These are phyloP conservation scores for Penicillium angulare DNA, from an alignment of 495 filamentous ascomycete genomes.

Conservation along the genomic window DNA sequence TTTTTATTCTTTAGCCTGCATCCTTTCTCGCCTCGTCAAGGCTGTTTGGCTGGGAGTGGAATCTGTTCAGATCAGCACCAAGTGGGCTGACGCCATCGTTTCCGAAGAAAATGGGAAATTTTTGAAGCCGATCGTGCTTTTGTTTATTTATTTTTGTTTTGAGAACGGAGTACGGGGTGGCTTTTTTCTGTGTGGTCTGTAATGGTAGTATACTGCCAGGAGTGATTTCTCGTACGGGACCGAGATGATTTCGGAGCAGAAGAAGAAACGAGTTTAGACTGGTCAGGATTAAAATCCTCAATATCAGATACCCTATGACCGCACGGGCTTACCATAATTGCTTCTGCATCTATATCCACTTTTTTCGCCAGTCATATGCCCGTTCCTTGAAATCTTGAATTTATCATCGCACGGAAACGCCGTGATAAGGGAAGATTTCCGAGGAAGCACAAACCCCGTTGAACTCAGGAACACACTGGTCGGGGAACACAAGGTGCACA, in stretches of 20 bases:
- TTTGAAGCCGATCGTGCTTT: no score
- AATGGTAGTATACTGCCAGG: no score
- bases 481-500: constrained; percentile 14
- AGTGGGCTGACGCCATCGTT: constrained; percentile 21
- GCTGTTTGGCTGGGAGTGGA: background rate
- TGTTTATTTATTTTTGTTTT: background rate
- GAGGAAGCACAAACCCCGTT: constrained; percentile 8
- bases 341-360: constrained; percentile 11
- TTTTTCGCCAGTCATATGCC: constrained; percentile 1
- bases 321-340: constrained; percentile 12
- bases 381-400: background rate
- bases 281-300: constrained; percentile 23
- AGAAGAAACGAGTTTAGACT: constrained; percentile 28
- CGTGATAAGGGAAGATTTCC: background rate
- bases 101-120: background rate
- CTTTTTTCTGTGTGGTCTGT: background rate
- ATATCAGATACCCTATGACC: constrained; percentile 4
- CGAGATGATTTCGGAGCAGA: constrained; percentile 16
- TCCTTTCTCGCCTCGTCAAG: no score
- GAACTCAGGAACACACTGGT: constrained; percentile 13
- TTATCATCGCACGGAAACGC: no score
- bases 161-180: no score
- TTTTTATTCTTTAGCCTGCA: background rate
- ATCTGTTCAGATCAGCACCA: constrained; percentile 14
- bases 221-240: background rate